phyloP scores from a whole-genome alignment of 2,329 filamentous ascomycete species.

The Periconia macrospinosa region DNA sequence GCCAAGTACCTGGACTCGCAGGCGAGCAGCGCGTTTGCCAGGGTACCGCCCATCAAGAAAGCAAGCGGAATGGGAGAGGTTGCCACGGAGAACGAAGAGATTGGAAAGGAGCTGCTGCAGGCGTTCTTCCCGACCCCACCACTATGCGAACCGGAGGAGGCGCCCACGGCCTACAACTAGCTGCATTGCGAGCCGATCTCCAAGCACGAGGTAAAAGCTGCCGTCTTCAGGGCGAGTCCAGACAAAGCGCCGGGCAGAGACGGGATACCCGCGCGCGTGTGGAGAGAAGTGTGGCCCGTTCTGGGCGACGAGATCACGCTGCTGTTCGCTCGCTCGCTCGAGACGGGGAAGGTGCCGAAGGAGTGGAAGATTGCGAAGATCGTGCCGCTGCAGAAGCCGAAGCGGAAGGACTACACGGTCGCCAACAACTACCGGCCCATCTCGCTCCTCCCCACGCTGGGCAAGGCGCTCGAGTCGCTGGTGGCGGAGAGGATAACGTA shows the following conservation, averaged over 20 bases:
- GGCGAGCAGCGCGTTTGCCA: constrained; percentile 6
- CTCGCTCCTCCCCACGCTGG: constrained; percentile 28
- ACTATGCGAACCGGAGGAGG: constrained; percentile 12
- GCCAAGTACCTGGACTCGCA: constrained; percentile 7
- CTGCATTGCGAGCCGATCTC: constrained; percentile 14
- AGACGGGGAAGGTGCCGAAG: constrained; percentile 17
- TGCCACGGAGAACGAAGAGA: constrained; percentile 14
- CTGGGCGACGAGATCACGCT: constrained; percentile 17
- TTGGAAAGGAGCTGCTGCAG: constrained; percentile 14
- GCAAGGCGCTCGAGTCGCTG: constrained; percentile 23
- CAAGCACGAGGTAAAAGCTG: constrained; percentile 15
- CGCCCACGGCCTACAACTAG: constrained; percentile 9
- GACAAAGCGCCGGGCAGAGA: constrained; percentile 14
- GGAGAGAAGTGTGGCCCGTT: constrained; percentile 23
- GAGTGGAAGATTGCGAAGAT: constrained; percentile 27
- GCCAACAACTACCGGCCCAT: constrained; percentile 29
- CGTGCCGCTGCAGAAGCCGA: constrained; percentile 22
- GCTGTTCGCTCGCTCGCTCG: constrained; percentile 19
- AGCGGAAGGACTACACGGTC: constrained; percentile 23
- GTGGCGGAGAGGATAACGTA: constrained; percentile 28
- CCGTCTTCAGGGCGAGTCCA: constrained; percentile 14
- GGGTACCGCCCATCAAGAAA: constrained; percentile 14
- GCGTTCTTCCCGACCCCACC: constrained; percentile 15
- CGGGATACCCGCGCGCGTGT: constrained; percentile 15
- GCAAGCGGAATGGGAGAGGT: constrained; percentile 8